Percentiles rank a stretch among this genome's conserved stretches.
phyloP scores from a whole-genome alignment of 1,284 basidiomycete genomes.

The Rhizoctonia solani region DNA sequence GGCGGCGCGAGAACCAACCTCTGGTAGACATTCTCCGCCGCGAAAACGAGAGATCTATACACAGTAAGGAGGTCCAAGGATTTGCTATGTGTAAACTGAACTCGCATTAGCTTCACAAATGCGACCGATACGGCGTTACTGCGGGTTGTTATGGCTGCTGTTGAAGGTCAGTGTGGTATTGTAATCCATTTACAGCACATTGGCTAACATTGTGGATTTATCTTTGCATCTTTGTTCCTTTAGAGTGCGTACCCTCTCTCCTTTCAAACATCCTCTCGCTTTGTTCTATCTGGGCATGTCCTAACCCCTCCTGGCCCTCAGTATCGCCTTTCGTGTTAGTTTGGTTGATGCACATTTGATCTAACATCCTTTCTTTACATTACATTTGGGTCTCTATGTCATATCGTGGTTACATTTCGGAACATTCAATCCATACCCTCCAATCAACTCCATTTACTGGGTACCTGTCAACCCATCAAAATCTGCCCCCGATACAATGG shows the following conservation, averaged over 20 bases:
- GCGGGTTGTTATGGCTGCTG: conserved; percentile 91
- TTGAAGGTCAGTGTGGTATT: conserved; percentile 68
- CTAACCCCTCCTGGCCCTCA: conserved; percentile 15
- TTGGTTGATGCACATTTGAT: conserved; percentile 28
- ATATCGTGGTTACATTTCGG: conserved; percentile 13
- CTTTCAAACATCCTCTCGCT: conserved; percentile 42
- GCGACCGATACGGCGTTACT: conserved; percentile 93
- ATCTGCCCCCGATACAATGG: background rate
- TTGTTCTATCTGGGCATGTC: conserved; percentile 37
- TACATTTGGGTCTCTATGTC: conserved; percentile 16
- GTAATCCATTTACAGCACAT: conserved; percentile 25
- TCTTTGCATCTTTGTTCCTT: conserved; percentile 40
- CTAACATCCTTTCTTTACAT: conserved; percentile 21
- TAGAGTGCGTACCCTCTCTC: conserved; percentile 70
- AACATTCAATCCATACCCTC: conserved; percentile 22
- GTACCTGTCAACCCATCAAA: background rate
- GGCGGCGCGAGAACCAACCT: conserved; percentile 58
- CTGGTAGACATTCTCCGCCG: background rate
- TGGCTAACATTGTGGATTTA: conserved; percentile 9
- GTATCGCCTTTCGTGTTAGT: conserved; percentile 23
- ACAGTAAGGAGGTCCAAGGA: conserved; percentile 60
- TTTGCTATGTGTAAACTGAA: conserved; percentile 15
- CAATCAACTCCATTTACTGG: conserved; percentile 7
- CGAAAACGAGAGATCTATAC: conserved; percentile 89
- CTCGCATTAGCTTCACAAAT: conserved; percentile 72